Evolutionary conservation across 1,284 basidiomycete genomes (phyloP), one percentile per base, ranked within the genome.

Genomic region (Marasmius fiardii): DNA sequence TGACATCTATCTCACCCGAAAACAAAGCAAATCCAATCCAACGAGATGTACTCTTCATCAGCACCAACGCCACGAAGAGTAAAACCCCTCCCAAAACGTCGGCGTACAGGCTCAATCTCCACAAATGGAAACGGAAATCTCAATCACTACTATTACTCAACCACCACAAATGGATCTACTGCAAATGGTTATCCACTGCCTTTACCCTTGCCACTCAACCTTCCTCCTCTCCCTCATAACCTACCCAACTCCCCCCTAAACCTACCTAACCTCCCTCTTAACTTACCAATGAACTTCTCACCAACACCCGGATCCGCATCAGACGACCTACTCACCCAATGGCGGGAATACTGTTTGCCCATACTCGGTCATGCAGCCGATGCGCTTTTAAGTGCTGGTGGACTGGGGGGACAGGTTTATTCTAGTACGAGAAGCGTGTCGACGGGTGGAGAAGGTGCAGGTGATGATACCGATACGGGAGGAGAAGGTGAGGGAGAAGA

Each of bases 71-170:
- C 84, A 58, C 75, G 88, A 60, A 75, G 82, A 60, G 77, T 88
- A 61, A 89, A 89, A 67, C 88, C 88, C 23, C 77, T 91, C 48
- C 89, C 88, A 37, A 89, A 89, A 71, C 81, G 88, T 62, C 76
- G 85, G 58, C 81, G 85, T 56, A 83, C 78, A 18, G 63, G 49
- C 11, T 45, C 43, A 6, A 50, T 56, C 47, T 21, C 58, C 39
- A 39, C 49, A 20, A 33, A 34, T 26, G 50, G 50, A 18, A 35
- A 12, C 48, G 6, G 7, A 5, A 23, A 43, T 39, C 18, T 35
- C 23, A 21, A 18, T 37, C 49, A 51, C 21, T 37, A 23, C 18
- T 21, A 16, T 37, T 23, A 51, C 37, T 14, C 28, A 3, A 14
- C 14, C 20, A n/a, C 49, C 8, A 3, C 16, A 14, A 20, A 8